phyloP scores from a whole-genome alignment of 345 rosid species.

The Litchi chinensis region DNA sequence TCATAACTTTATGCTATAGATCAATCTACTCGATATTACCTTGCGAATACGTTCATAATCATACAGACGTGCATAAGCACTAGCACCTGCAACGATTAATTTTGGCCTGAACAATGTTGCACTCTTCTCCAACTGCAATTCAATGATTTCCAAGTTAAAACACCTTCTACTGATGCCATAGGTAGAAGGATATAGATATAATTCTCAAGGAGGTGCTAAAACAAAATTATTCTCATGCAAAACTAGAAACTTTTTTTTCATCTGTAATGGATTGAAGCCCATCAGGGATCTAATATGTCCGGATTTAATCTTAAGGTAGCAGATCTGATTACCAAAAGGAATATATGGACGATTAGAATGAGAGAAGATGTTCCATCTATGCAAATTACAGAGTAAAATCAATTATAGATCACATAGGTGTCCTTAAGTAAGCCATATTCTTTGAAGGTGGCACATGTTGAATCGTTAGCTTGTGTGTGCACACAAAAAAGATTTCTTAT shows the following conservation, averaged over 20 bases:
- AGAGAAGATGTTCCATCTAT: neutral
- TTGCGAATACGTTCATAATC: conserved; percentile 91
- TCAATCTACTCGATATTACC: conserved; percentile 42
- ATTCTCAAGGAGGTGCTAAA: neutral
- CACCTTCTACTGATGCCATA: neutral
- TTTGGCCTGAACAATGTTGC: conserved; percentile 94
- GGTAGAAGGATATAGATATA: neutral
- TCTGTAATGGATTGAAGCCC: conserved; percentile 1
- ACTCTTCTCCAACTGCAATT: conserved; percentile 88
- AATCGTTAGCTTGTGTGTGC: neutral
- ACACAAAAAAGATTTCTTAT: neutral
- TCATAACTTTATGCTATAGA: neutral
- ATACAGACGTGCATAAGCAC: conserved; percentile 93
- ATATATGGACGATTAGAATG: neutral
- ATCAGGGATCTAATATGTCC: neutral
- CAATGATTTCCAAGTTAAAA: conserved; percentile 17
- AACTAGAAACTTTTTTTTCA: neutral
- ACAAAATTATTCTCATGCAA: neutral
- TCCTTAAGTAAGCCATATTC: neutral
- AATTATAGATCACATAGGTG: neutral
- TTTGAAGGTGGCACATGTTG: neutral
- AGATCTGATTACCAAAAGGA: neutral
- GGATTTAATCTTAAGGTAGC: neutral
- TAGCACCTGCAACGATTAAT: conserved; percentile 95
- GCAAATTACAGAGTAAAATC: neutral